phyloP scores from a whole-genome alignment of 345 rosid genomes.

The Iberis pinnata region DNA sequence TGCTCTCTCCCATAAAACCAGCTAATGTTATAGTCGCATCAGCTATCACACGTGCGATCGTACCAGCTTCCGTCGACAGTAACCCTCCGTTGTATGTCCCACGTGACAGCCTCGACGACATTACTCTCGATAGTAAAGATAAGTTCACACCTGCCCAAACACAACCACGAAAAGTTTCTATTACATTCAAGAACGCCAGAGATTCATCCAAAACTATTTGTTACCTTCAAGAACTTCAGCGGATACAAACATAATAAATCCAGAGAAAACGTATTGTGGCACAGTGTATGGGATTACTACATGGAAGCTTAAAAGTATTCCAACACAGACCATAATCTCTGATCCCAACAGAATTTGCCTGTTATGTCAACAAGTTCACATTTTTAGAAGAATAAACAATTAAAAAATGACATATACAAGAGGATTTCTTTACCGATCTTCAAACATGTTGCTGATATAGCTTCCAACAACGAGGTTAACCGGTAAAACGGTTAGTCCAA shows the following conservation, averaged over 20 bases:
- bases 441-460: constrained; percentile 95
- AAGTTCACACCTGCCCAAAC: constrained; percentile 64
- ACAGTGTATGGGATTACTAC: constrained; percentile 54
- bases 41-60: constrained; percentile 87
- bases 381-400: no score
- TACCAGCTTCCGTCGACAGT: constrained; percentile 93
- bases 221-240: constrained; percentile 98
- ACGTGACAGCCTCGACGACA: constrained; percentile 90
- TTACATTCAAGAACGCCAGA: no score
- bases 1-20: constrained; percentile 63
- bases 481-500: constrained; percentile 94
- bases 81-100: constrained; percentile 95
- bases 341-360: constrained; percentile 93
- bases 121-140: constrained; percentile 86
- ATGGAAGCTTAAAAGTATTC: constrained; percentile 78
- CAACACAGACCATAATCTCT: constrained; percentile 76
- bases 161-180: not conserved
- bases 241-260: constrained; percentile 80
- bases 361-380: no score
- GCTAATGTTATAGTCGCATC: constrained; percentile 80
- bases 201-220: not conserved
- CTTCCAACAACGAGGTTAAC: constrained; percentile 81
- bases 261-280: constrained; percentile 85
- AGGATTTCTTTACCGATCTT: constrained; percentile 57
- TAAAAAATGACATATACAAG: no score